Conservation (phyloP, 192 early-diverging fungal genomes). For the Coemansia sp. region DNA sequence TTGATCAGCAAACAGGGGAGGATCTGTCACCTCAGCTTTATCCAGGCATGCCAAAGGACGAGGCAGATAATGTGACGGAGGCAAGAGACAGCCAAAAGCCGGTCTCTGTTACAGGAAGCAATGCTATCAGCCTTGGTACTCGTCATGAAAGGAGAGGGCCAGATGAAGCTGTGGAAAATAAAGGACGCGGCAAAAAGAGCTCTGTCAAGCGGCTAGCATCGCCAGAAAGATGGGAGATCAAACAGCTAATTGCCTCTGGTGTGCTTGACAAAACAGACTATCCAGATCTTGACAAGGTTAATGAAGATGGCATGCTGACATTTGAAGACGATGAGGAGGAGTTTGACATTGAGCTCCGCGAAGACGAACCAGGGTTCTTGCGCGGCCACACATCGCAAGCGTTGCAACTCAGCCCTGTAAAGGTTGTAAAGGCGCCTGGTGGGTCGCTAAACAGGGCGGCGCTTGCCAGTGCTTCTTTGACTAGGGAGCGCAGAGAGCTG, state of each 20-base stretch:
- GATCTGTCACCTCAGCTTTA: constrained; percentile 84
- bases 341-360: constrained; percentile 93
- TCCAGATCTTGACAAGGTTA: constrained; percentile 81
- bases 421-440: constrained; percentile 97
- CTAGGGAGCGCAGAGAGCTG: constrained; percentile 92
- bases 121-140: constrained; percentile 31
- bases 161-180: not conserved
- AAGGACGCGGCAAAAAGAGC: constrained; percentile 19
- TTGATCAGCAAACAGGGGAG: constrained; percentile 88
- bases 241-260: constrained; percentile 96
- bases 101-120: constrained; percentile 25
- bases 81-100: constrained; percentile 12
- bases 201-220: constrained; percentile 85
- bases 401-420: constrained; percentile 89
- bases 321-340: constrained; percentile 93
- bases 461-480: constrained; percentile 84
- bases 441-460: constrained; percentile 96
- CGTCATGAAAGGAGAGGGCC: not conserved
- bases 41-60: constrained; percentile 42
- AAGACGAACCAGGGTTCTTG: constrained; percentile 94
- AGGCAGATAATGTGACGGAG: not conserved
- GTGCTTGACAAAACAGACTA: constrained; percentile 83
- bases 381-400: constrained; percentile 86
- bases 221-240: constrained; percentile 95
- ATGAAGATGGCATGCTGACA: constrained; percentile 70